Evolutionary conservation across 495 filamentous ascomycete genomes (phyloP).

Genomic region (Neurospora discreta): DNA sequence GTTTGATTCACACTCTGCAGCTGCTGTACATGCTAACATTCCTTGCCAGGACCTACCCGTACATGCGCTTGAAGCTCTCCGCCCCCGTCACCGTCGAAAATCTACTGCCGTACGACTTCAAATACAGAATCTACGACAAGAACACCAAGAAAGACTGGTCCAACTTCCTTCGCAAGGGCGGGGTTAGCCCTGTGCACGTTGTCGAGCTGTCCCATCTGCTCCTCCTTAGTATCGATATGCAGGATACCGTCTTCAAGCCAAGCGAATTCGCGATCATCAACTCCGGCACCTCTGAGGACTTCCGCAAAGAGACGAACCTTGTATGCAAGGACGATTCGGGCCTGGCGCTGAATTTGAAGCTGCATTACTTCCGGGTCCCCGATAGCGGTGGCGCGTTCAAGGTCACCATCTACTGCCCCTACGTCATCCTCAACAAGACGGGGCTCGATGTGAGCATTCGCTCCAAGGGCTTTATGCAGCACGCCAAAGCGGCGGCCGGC

Average conservation of each 20-base stretch:
- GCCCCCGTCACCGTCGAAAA: constrained; percentile 93
- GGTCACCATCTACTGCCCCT: constrained; percentile 84
- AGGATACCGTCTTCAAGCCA: constrained; percentile 86
- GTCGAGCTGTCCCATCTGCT: constrained; percentile 91
- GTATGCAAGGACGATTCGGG: constrained; percentile 74
- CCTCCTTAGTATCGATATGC: constrained; percentile 84
- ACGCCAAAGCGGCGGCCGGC: constrained; percentile 68
- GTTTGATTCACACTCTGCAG: not conserved
- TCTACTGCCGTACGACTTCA: constrained; percentile 93
- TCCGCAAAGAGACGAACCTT: constrained; percentile 69
- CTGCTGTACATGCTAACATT: constrained; percentile 14
- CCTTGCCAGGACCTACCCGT: constrained; percentile 62
- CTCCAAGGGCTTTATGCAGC: constrained; percentile 76
- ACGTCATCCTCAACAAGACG: constrained; percentile 90
- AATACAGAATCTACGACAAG: constrained; percentile 96
- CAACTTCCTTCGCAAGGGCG: constrained; percentile 92
- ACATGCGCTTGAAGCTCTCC: constrained; percentile 83
- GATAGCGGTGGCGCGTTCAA: constrained; percentile 94
- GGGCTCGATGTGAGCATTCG: constrained; percentile 81
- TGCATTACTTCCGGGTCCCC: constrained; percentile 89
- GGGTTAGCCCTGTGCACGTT: constrained; percentile 92
- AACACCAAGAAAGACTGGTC: constrained; percentile 98
- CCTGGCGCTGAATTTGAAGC: constrained; percentile 63
- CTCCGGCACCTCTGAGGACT: constrained; percentile 76
- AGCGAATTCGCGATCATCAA: constrained; percentile 98